Percentiles rank a stretch among this genome's conserved stretches.
These are phyloP conservation scores for Scheffersomyces illinoinensis DNA, from an alignment of 1,139 yeast species.

Conservation along the genomic window DNA sequence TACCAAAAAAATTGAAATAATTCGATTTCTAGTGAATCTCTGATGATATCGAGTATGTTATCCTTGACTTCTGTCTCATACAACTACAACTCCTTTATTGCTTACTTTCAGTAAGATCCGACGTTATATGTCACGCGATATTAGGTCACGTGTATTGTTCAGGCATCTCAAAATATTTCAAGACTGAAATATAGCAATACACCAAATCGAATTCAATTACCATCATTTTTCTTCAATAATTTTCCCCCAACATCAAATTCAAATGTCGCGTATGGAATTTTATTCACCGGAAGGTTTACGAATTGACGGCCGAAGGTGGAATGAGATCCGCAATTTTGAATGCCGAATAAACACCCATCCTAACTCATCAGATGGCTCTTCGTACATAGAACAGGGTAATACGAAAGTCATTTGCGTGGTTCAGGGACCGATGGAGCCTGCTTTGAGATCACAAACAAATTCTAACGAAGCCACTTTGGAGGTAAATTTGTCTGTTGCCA, in stretches of 20 bases:
- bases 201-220: neutral
- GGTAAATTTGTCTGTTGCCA: slow-evolving; percentile 70
- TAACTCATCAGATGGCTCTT: slow-evolving; percentile 86
- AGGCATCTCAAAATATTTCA: neutral
- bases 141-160: neutral
- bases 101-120: too few species aligned
- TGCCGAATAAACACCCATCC: slow-evolving; percentile 88
- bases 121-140: neutral
- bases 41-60: too few species aligned
- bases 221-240: neutral
- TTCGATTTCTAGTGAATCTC: too few species aligned
- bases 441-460: slow-evolving; percentile 47
- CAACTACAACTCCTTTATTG: too few species aligned
- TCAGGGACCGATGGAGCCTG: slow-evolving; percentile 88
- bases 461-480: slow-evolving; percentile 56
- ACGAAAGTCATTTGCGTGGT: slow-evolving; percentile 86
- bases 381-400: slow-evolving; percentile 90
- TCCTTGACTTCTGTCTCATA: neutral
- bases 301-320: slow-evolving; percentile 93
- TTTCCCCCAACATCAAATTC: neutral
- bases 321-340: slow-evolving; percentile 79
- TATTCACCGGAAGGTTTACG: slow-evolving; percentile 94
- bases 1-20: neutral
- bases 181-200: neutral
- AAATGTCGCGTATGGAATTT: slow-evolving; percentile 62